phyloP scores from a whole-genome alignment of 257 asterid species.

The Solanum rostratum region DNA sequence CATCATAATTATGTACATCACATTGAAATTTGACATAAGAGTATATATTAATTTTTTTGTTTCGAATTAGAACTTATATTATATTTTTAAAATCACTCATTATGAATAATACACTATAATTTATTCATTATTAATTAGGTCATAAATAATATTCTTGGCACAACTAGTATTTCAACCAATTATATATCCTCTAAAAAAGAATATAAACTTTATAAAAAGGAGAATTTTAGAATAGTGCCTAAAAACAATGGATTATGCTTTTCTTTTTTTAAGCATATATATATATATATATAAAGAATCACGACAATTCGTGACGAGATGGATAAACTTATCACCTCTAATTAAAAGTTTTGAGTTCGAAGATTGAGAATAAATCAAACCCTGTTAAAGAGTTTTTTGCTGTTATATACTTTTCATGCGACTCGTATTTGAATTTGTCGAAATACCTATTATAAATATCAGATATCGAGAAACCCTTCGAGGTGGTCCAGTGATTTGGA shows the following conservation, averaged over 20 bases:
- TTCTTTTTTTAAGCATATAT: neutral
- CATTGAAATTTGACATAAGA: too few species aligned
- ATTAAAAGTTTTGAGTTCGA: accelerated
- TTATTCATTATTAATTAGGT: neutral
- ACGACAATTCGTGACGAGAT: neutral
- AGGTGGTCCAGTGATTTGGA: too few species aligned
- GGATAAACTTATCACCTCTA: neutral
- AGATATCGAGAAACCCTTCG: too few species aligned
- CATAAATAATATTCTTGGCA: neutral
- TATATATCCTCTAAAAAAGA: neutral
- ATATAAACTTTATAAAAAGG: neutral
- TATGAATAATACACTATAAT: too few species aligned
- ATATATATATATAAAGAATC: too few species aligned
- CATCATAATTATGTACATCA: too few species aligned
- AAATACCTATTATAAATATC: neutral
- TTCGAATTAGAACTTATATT: too few species aligned
- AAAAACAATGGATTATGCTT: neutral
- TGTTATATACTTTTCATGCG: too few species aligned
- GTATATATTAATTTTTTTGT: too few species aligned
- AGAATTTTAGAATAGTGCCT: neutral
- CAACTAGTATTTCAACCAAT: neutral
- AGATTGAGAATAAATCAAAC: neutral
- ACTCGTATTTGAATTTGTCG: neutral
- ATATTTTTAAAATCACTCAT: too few species aligned
- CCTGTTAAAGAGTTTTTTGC: too few species aligned